Conservation (phyloP, 2,329 filamentous ascomycete genomes). For the Teratosphaeria epicoccoides region DNA sequence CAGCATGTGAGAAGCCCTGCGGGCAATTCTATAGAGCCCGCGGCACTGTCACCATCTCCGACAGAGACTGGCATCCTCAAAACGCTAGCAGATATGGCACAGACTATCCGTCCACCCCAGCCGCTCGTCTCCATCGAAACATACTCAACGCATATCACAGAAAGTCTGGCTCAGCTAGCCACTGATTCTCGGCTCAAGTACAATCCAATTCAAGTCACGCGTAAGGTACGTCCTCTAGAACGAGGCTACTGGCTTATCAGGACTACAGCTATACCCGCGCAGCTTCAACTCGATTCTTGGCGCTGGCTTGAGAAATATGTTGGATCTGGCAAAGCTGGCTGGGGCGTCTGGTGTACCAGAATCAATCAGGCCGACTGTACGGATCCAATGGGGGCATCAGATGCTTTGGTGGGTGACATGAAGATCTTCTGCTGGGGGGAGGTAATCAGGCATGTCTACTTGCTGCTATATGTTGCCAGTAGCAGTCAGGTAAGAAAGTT, state of each 20-base stretch:
- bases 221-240: constrained; percentile 50
- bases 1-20: neutral
- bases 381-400: neutral
- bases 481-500: constrained; percentile 49
- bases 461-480: constrained; percentile 64
- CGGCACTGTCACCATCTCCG: neutral
- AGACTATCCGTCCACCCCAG: constrained; percentile 14
- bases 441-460: constrained; percentile 59
- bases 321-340: constrained; percentile 49
- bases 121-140: constrained; percentile 11
- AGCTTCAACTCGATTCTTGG: constrained; percentile 49
- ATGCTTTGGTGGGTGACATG: constrained; percentile 28
- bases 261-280: constrained; percentile 38
- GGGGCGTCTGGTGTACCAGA: constrained; percentile 52
- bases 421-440: constrained; percentile 71
- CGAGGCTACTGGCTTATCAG: constrained; percentile 66
- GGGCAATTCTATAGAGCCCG: neutral
- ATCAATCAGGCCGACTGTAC: constrained; percentile 5
- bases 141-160: constrained; percentile 23
- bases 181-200: constrained; percentile 24
- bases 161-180: constrained; percentile 20
- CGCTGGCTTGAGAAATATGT: constrained; percentile 51
- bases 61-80: neutral
- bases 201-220: constrained; percentile 29
- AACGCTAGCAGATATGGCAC: constrained; percentile 1